These are phyloP conservation scores for Rhynchosporium graminicola DNA, from an alignment of 2,329 filamentous ascomycete species.

Conservation along the genomic window DNA sequence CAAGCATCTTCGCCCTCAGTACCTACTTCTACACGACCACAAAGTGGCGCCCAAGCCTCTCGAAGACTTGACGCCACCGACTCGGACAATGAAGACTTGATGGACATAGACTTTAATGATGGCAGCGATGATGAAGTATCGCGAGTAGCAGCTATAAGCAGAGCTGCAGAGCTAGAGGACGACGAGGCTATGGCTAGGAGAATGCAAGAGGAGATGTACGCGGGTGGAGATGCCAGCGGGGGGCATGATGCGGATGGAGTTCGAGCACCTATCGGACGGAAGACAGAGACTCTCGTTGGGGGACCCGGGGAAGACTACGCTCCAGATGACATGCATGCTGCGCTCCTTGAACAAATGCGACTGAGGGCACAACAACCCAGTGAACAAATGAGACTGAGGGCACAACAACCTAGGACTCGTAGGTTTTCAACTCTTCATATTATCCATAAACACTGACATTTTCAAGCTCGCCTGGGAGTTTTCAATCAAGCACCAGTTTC, in stretches of 20 bases:
- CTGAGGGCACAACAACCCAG: slow-evolving; percentile 39
- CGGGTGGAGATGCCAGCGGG: slow-evolving; percentile 48
- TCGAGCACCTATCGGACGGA: slow-evolving; percentile 86
- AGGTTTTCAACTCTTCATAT: slow-evolving; percentile 6
- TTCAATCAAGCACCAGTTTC: slow-evolving; percentile 62
- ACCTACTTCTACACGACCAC: slow-evolving; percentile 37
- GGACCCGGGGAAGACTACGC: slow-evolving; percentile 56
- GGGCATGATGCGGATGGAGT: slow-evolving; percentile 61
- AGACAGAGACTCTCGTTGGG: slow-evolving; percentile 86
- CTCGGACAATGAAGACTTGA: slow-evolving; percentile 68
- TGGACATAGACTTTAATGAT: slow-evolving; percentile 46
- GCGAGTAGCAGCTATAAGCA: slow-evolving; percentile 43
- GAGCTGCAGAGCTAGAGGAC: slow-evolving; percentile 69
- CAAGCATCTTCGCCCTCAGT: slow-evolving; percentile 35
- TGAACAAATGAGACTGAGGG: slow-evolving; percentile 41
- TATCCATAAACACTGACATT: slow-evolving; percentile 26
- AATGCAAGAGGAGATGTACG: slow-evolving; percentile 89
- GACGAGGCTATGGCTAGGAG: slow-evolving; percentile 91
- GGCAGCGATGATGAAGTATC: slow-evolving; percentile 37
- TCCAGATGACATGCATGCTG: slow-evolving; percentile 45
- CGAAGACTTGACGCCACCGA: slow-evolving; percentile 66
- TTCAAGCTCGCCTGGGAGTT: slow-evolving; percentile 55
- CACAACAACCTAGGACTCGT: slow-evolving; percentile 33
- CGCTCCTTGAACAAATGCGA: slow-evolving; percentile 35
- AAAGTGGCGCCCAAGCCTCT: slow-evolving; percentile 51